Evolutionary conservation across 1,284 basidiomycete species (phyloP), one percentile per base, ranked within the genome.

Genomic region (Puccinia coronata): DNA sequence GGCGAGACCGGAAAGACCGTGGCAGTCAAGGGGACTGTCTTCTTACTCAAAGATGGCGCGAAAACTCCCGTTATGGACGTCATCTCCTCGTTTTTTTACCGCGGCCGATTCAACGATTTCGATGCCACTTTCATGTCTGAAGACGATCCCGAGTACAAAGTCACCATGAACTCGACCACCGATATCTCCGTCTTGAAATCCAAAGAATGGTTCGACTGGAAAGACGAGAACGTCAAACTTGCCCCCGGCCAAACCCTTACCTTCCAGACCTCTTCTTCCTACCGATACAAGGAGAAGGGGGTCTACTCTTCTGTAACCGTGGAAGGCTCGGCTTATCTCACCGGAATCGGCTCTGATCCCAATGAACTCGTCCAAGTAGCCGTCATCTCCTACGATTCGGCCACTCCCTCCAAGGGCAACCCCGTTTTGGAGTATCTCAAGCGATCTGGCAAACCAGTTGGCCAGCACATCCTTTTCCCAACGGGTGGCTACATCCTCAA

Each of bases 131-230:
- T 99, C 87, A 95, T 98, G 87, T 92, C 92, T 34, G 89, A 92
- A 73, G 92, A 96, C 83, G 94, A 96, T 87, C 91, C 92, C 2
- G 93, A 95, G 84, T 98, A 96, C 87, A 87, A 91, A 65, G 92
- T 99, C 67, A 88, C 91, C 65, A 85, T 98, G 83, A 88, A 89
- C 77, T 91, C 90, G 43, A 92, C 95, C 83, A 92, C 94, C 0
- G 91, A 90, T 63, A 92, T 97, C 83, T 94, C 95, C 73, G 94
- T 99, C 25, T 88, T 99, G 20, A 91, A 93, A 85, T 94, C 94
- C 82, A 99, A 99, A 89, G 93, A 96, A 86, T 99, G 97, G 96
- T 96, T 99, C 87, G 91, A 92, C 81, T 98, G 96, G 96, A 91
- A 93, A 81, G 91, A 96, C 85, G 91, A 93, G 78, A 88, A 91